Evolutionary conservation across 495 filamentous ascomycete genomes (phyloP).

Genomic region (Penicillium tannophilum): DNA sequence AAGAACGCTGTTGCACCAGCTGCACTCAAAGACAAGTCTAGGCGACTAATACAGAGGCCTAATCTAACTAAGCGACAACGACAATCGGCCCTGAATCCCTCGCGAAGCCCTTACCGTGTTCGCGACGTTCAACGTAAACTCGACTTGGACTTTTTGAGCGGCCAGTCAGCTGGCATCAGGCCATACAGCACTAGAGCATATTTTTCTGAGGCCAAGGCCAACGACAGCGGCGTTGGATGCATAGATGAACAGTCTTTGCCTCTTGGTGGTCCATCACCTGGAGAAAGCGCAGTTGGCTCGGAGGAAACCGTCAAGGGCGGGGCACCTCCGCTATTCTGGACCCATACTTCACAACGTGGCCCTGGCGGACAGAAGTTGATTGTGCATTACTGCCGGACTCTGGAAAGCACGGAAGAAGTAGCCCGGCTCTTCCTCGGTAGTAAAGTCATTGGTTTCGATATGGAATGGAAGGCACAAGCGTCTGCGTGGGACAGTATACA

Average conservation of each 20-base stretch:
- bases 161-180: not conserved
- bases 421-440: constrained; percentile 68
- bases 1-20: not conserved
- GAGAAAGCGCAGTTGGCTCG: not conserved
- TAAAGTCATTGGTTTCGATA: constrained; percentile 76
- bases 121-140: not conserved
- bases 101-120: not conserved
- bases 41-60: not conserved
- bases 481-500: constrained; percentile 48
- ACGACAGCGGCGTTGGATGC: not conserved
- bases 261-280: not conserved
- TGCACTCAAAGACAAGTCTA: not conserved
- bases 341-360: constrained; percentile 62
- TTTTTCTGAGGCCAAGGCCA: not conserved
- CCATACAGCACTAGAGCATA: not conserved
- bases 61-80: not conserved
- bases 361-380: constrained; percentile 50
- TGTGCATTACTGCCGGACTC: constrained; percentile 75
- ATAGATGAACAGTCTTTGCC: not conserved
- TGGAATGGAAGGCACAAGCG: constrained; percentile 75
- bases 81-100: not conserved
- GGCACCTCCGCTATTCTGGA: constrained; percentile 58
- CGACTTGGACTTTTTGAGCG: not conserved
- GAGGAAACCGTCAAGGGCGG: not conserved
- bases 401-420: constrained; percentile 65